phyloP scores from a whole-genome alignment of 1,284 basidiomycete genomes.

The Ustilago curta region DNA sequence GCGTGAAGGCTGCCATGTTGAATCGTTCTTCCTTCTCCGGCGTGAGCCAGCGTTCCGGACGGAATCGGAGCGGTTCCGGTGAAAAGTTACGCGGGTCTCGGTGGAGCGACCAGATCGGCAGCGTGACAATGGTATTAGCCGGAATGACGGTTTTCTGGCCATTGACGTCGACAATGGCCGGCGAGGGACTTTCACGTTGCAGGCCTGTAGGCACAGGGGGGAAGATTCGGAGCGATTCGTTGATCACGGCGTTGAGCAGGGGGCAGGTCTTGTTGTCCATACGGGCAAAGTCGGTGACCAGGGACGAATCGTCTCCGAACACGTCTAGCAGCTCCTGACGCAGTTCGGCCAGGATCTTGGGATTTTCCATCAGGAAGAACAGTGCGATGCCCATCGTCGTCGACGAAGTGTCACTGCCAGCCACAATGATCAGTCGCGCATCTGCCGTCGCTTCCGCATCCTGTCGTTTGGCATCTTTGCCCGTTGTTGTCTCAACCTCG shows the following conservation, averaged over 20 bases:
- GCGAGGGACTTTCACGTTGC: constrained; percentile 23
- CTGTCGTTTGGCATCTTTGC: constrained; percentile 2
- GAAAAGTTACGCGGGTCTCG: constrained; percentile 43
- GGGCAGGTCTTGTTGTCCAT: constrained; percentile 35
- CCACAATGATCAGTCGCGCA: constrained; percentile 44
- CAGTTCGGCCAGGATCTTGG: constrained; percentile 17
- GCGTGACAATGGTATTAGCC: constrained; percentile 25
- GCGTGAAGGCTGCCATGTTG: constrained; percentile 36
- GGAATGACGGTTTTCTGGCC: constrained; percentile 26
- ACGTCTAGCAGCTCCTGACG: constrained; percentile 28
- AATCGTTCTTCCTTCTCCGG: constrained; percentile 28
- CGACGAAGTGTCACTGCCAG: constrained; percentile 45
- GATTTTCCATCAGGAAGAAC: constrained; percentile 31
- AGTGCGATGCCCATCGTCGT: constrained; percentile 44
- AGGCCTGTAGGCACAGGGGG: constrained; percentile 40
- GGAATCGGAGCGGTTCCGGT: constrained; percentile 35
- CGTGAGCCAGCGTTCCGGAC: constrained; percentile 35
- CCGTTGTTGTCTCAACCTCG: constrained; percentile 11
- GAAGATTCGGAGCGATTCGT: constrained; percentile 42
- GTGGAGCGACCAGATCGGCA: constrained; percentile 41
- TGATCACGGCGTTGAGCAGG: constrained; percentile 43
- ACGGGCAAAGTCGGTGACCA: constrained; percentile 27
- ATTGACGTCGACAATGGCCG: constrained; percentile 25
- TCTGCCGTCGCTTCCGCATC: constrained; percentile 34
- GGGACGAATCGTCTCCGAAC: constrained; percentile 24